Percentiles rank a stretch among this genome's conserved stretches.
Conservation (phyloP, 495 filamentous ascomycete species). For the Penicillium cosmopolitanum region DNA sequence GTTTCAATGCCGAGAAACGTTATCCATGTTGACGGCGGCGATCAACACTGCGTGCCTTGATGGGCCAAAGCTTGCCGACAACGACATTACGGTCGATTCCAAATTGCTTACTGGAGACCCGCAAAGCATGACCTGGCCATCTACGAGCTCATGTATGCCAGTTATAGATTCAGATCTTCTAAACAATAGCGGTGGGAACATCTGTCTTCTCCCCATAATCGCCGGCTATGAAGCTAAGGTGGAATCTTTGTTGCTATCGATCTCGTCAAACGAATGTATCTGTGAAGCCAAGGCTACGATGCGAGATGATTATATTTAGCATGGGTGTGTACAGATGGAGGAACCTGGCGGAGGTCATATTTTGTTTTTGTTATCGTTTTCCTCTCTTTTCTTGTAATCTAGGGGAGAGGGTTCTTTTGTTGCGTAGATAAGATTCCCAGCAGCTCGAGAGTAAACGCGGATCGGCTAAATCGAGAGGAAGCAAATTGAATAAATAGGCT, state of each 20-base stretch:
- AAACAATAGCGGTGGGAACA: slow-evolving; percentile 14
- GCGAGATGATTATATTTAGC: slow-evolving; percentile 14
- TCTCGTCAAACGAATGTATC: slow-evolving; percentile 37
- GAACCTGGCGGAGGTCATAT: neutral
- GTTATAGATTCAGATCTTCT: slow-evolving; percentile 15
- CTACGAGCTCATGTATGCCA: slow-evolving; percentile 4
- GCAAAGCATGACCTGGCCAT: slow-evolving; percentile 13
- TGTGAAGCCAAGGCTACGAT: slow-evolving; percentile 24
- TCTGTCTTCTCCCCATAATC: slow-evolving; percentile 39
- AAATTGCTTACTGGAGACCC: slow-evolving; percentile 12
- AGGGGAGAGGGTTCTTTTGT: slow-evolving; percentile 7
- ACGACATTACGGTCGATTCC: slow-evolving; percentile 10
- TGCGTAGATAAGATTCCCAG: slow-evolving; percentile 11
- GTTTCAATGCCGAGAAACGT: slow-evolving; percentile 34
- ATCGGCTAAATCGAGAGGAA: slow-evolving; percentile 16
- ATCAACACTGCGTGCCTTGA: slow-evolving; percentile 19
- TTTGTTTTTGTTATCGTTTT: neutral
- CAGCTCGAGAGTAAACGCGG: slow-evolving; percentile 26
- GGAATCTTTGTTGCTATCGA: slow-evolving; percentile 36
- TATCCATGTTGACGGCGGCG: slow-evolving; percentile 30
- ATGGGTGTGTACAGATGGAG: slow-evolving; percentile 5
- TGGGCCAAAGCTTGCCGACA: slow-evolving; percentile 17
- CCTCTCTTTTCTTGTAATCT: slow-evolving; percentile 3
- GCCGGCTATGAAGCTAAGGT: slow-evolving; percentile 40
- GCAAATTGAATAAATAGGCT: slow-evolving; percentile 16